Evolutionary conservation across 805 yeast genomes (phyloP).

Genomic region (Metschnikowia orientalis): DNA sequence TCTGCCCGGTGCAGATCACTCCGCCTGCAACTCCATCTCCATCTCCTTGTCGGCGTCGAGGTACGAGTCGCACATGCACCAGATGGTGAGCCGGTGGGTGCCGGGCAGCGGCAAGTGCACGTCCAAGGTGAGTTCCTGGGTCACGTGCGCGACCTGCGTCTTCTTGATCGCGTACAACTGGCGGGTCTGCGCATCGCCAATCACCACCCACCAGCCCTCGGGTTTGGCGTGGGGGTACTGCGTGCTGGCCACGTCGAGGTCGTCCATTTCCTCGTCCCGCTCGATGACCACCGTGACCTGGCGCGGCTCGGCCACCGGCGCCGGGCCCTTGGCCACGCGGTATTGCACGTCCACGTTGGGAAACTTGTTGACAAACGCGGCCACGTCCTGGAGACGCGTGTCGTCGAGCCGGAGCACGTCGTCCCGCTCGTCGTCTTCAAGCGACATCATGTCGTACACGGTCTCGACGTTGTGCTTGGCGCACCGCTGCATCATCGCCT

Average conservation of each 20-base stretch:
- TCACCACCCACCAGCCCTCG: conserved; percentile 84
- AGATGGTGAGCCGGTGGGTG: conserved; percentile 55
- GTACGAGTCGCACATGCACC: conserved; percentile 91
- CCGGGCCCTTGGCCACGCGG: conserved; percentile 38
- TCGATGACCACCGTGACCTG: conserved; percentile 46
- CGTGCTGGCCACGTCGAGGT: conserved; percentile 55
- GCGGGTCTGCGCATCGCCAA: conserved; percentile 60
- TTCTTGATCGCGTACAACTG: conserved; percentile 73
- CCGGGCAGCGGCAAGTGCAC: conserved; percentile 62
- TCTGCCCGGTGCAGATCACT: neutral
- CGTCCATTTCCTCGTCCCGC: conserved; percentile 77
- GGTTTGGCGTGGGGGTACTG: conserved; percentile 54
- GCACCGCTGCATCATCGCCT: conserved; percentile 52
- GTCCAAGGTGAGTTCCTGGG: conserved; percentile 48
- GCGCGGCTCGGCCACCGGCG: conserved; percentile 47
- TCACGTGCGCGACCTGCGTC: conserved; percentile 48
- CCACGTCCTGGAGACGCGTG: conserved; percentile 57
- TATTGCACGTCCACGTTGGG: conserved; percentile 77
- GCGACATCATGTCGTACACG: conserved; percentile 72
- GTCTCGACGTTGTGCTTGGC: conserved; percentile 53
- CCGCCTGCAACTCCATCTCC: conserved; percentile 38
- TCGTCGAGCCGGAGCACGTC: conserved; percentile 51
- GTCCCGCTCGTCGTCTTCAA: conserved; percentile 75
- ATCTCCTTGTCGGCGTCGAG: conserved; percentile 90
- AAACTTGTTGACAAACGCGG: conserved; percentile 82